A percentile compares a stretch with the other conserved stretches of the same genome.
Conservation (phyloP, 78 protist genomes). For the slime mould (Dictyostelium discoideum) region dicty_2.7 NC_007088.5:5060501-5061000, state of each 20-base stretch:
- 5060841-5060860: constrained; percentile 31
- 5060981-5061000: constrained; percentile 2
- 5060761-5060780: constrained; percentile 54
- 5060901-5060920: constrained; percentile 82
- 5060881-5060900: constrained; percentile 60
- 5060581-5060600: constrained; percentile 51
- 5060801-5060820: constrained; percentile 78
- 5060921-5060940: constrained; percentile 56
- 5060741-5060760: constrained; percentile 30
- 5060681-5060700: constrained; percentile 72
- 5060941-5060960: constrained; percentile 4
- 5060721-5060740: constrained; percentile 39
- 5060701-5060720: constrained; percentile 72
- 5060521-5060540: constrained; percentile 53
- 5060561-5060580: constrained; percentile 50
- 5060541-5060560: constrained; percentile 53
- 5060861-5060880: constrained; percentile 43
- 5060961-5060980: not conserved
- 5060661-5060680: constrained; percentile 44
- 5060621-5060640: constrained; percentile 17
- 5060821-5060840: constrained; percentile 76
- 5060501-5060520: constrained; percentile 76
- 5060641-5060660: constrained; percentile 44
- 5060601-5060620: constrained; percentile 81
- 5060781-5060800: constrained; percentile 66